These are phyloP conservation scores for Psilocybe subaeruginosa DNA, from an alignment of 768 basidiomycete genomes.

Conservation along the genomic window DNA sequence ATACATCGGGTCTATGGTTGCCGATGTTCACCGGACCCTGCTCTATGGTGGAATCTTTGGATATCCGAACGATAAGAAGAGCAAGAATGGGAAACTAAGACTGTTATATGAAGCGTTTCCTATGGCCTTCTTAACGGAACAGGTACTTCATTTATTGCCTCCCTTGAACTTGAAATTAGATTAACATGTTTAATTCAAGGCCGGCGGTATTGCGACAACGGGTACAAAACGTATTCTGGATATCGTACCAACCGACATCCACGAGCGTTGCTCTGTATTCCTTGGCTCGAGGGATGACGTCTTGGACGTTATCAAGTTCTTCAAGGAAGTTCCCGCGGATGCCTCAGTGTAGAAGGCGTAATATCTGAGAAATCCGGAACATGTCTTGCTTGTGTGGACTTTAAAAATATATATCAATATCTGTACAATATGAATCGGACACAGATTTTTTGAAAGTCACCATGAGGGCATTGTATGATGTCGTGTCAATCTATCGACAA, in stretches of 20 bases:
- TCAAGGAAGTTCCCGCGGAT: conserved; percentile 48
- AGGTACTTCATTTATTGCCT: conserved; percentile 49
- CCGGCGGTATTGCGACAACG: conserved; percentile 95
- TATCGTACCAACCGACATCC: conserved; percentile 82
- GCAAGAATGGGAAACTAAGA: conserved; percentile 92
- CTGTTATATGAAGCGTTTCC: conserved; percentile 98
- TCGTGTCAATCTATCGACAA: too few relatives aligned
- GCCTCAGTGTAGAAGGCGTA: conserved; percentile 7
- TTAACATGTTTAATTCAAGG: conserved; percentile 44
- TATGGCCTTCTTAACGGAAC: conserved; percentile 94
- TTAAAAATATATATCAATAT: not conserved
- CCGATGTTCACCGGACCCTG: conserved; percentile 95
- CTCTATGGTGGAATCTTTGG: conserved; percentile 99
- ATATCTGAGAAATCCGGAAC: conserved; percentile 3
- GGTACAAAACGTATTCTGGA: conserved; percentile 94
- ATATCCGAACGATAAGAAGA: conserved; percentile 98
- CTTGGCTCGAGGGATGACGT: conserved; percentile 95
- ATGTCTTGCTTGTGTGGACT: conserved; percentile 7
- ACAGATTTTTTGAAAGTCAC: not conserved
- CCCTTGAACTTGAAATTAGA: not conserved
- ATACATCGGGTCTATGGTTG: conserved; percentile 99
- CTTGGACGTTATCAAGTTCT: conserved; percentile 86
- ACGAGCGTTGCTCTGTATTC: conserved; percentile 93
- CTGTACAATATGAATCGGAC: not conserved
- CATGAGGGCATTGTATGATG: too few relatives aligned